Evolutionary conservation across 306 rosid species (phyloP).

Genomic region (Prunus padus): DNA sequence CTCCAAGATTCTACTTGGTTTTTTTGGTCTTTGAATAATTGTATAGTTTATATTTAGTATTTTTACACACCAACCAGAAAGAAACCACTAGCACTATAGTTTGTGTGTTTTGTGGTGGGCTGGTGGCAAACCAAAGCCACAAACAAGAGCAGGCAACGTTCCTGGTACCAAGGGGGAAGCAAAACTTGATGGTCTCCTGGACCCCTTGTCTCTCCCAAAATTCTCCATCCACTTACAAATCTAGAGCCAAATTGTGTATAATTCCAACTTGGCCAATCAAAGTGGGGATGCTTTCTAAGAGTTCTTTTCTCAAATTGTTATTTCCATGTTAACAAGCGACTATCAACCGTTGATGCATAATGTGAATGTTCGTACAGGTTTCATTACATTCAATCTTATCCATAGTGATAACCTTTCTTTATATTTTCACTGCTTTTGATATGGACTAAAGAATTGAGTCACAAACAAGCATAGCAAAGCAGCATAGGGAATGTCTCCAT

Average conservation of each 20-base stretch:
- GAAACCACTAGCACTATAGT: background rate
- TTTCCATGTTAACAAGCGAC: no score
- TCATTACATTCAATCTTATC: no score
- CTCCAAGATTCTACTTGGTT: slow-evolving; percentile 7
- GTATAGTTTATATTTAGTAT: background rate
- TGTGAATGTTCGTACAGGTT: no score
- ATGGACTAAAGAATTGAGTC: background rate
- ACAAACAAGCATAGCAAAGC: background rate
- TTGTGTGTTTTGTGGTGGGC: background rate
- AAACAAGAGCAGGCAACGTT: slow-evolving; percentile 21
- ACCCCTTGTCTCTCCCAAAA: slow-evolving; percentile 11
- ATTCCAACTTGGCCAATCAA: slow-evolving; percentile 8
- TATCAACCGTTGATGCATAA: no score
- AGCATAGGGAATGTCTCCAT: slow-evolving; percentile 17
- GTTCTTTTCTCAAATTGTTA: no score
- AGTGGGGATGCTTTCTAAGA: background rate
- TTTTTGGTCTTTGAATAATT: background rate
- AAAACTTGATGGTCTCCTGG: slow-evolving; percentile 14
- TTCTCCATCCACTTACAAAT: background rate
- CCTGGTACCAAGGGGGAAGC: slow-evolving; percentile 23
- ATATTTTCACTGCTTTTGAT: background rate
- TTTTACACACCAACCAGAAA: background rate
- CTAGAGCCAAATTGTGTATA: background rate
- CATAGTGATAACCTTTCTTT: no score
- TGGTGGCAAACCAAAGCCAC: slow-evolving; percentile 21